Evolutionary conservation across 352 stramenopile genomes (phyloP), one percentile per base, ranked within the genome.

Genomic region (Phytophthora litchii): DNA sequence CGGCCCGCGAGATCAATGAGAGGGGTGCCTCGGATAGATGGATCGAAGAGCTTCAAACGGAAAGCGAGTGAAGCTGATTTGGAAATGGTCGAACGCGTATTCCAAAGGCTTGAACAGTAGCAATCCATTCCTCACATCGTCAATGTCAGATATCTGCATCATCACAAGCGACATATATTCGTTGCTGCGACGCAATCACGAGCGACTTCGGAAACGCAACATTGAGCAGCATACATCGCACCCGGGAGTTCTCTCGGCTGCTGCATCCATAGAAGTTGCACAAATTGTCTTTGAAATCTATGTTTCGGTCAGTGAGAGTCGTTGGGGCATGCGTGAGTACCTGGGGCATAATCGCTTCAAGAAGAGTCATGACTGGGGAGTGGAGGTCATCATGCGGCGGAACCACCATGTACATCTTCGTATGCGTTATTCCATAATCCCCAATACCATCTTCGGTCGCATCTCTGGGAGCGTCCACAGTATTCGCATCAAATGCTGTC

Each of bases 81-180:
- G 31, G 17, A 38, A 51, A 44, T 64, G 13, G 13, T 54, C 53
- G 27, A 55, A 48, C 20, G 40, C 45, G 40, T 55, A 16, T 53
- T 64, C 29, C 38, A 69, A 53, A 11, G 60, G 60, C 60, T 54
- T 69, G 52, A 64, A 64, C 37, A 64, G 25, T 31, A 69, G 35
- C 56, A 71, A 29, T 25, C 55, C 62, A 56, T 72, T 72, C 38
- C 34, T 63, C 54, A 36, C 54, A 41, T 70, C 54, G 35, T 70
- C 62, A 35, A 70, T 70, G 40, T 70, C 32, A n/a, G 54, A 65
- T 60, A 70, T 70, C 23, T 65, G 54, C 62, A 70, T 66, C 55
- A 70, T 55, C 21, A 16, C 12, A 37, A 44, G 7, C 17, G 42
- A 49, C n/a, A 56, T 13, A 54, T 61, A 60, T 56, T 51, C 31